Percentiles rank a stretch among this genome's conserved stretches.
These are phyloP conservation scores for Yamadazyma trypodendri DNA, from an alignment of 1,139 yeast species.

Conservation along the genomic window DNA sequence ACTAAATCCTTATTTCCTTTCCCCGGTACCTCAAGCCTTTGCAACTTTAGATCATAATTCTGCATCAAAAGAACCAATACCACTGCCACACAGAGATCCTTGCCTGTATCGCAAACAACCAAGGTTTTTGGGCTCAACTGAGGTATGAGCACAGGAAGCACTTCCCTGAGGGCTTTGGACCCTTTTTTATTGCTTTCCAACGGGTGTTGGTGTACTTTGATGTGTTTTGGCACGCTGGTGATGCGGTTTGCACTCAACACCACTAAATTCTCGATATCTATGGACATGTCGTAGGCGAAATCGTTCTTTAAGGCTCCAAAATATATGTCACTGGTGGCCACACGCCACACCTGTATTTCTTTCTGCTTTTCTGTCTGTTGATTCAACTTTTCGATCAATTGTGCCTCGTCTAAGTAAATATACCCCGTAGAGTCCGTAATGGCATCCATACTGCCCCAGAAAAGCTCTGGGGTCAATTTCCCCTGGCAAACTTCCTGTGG, in stretches of 20 bases:
- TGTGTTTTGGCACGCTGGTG: conserved; percentile 18
- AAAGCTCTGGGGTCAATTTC: conserved; percentile 48
- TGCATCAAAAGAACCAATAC: conserved; percentile 51
- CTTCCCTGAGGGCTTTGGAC: conserved; percentile 50
- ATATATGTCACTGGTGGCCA: conserved; percentile 25
- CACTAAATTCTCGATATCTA: conserved; percentile 17
- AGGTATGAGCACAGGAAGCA: conserved; percentile 38
- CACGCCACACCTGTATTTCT: conserved; percentile 4
- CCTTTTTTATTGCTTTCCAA: conserved; percentile 59
- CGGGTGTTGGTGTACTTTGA: conserved; percentile 7
- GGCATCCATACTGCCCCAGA: conserved; percentile 50
- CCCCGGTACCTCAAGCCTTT: conserved; percentile 12
- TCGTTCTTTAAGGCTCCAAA: conserved; percentile 28
- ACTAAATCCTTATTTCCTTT: conserved; percentile 51
- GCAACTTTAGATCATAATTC: conserved; percentile 45
- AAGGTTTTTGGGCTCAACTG: conserved; percentile 21
- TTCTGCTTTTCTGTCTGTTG: conserved; percentile 5
- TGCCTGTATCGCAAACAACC: conserved; percentile 62
- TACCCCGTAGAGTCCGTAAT: conserved; percentile 29
- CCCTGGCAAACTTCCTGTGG: conserved; percentile 34
- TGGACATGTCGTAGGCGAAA: conserved; percentile 13
- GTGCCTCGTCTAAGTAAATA: conserved; percentile 33
- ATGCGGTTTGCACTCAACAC: conserved; percentile 26
- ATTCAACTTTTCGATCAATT: conserved; percentile 18
- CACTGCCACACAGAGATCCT: conserved; percentile 65